These are phyloP conservation scores for Colletotrichum caudatum DNA, from an alignment of 2,329 filamentous ascomycete genomes.

Conservation along the genomic window DNA sequence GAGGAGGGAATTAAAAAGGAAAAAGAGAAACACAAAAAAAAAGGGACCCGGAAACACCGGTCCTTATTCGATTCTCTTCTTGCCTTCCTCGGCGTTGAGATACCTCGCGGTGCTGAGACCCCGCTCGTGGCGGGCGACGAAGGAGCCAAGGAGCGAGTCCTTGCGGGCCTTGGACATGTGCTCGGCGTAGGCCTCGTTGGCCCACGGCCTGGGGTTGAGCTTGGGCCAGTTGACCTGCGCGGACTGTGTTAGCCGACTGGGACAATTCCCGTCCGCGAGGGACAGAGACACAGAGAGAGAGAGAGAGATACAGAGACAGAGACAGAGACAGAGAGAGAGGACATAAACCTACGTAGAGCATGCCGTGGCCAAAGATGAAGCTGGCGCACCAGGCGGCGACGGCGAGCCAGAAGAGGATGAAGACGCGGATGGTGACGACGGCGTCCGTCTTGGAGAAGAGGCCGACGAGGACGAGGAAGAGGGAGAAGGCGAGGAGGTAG, in stretches of 20 bases:
- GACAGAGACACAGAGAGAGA: too few relatives aligned
- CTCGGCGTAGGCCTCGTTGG: constrained; percentile 88
- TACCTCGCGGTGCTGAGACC: constrained; percentile 86
- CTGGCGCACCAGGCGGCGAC: constrained; percentile 77
- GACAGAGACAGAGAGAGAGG: neutral
- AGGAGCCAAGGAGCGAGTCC: constrained; percentile 81
- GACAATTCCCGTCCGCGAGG: too few relatives aligned
- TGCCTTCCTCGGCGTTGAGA: constrained; percentile 92
- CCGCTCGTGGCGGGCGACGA: constrained; percentile 81
- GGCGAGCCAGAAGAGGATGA: constrained; percentile 81
- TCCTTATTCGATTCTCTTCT: constrained; percentile 91
- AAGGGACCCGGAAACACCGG: neutral
- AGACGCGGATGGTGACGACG: constrained; percentile 84
- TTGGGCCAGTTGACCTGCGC: constrained; percentile 96
- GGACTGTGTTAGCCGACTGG: constrained; percentile 32
- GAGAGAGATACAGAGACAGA: too few relatives aligned
- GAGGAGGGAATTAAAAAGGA: too few relatives aligned
- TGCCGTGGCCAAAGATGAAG: constrained; percentile 87
- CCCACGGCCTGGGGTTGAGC: constrained; percentile 88
- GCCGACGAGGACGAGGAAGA: constrained; percentile 85
- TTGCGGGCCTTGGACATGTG: constrained; percentile 85
- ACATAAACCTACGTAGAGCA: constrained; percentile 84
- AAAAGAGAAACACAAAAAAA: neutral
- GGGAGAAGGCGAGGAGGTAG: constrained; percentile 86
- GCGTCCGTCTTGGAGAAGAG: constrained; percentile 78